Evolutionary conservation across 768 basidiomycete species (phyloP).

Genomic region (Tulasnella sp.): DNA sequence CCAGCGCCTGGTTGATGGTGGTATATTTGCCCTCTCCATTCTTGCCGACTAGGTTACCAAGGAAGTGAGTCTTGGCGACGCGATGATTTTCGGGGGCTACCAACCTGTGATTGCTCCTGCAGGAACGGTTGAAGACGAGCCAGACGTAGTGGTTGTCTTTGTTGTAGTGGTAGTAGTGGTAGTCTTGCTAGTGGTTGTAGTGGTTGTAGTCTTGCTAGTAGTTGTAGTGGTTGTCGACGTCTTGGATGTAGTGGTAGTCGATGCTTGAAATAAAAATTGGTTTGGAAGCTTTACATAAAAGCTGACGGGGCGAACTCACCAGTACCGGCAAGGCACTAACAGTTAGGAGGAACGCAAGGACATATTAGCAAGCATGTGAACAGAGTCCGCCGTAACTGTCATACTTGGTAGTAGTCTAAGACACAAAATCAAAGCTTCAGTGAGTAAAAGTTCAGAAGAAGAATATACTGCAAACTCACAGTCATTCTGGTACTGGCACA

Average conservation of each 20-base stretch:
- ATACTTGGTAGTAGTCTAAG: not conserved
- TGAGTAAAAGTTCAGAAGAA: not conserved
- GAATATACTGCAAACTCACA: not conserved
- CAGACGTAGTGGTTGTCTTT: not conserved
- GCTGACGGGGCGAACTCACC: not conserved
- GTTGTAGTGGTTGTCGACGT: not conserved
- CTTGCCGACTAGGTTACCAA: conserved; percentile 7
- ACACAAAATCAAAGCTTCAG: not conserved
- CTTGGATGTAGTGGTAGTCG: not conserved
- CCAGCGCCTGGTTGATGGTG: conserved; percentile 31
- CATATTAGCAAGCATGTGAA: no score
- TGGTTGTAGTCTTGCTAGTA: conserved; percentile 3
- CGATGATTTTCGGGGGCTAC: not conserved
- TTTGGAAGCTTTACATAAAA: not conserved
- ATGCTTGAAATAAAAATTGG: not conserved
- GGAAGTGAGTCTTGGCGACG: not conserved
- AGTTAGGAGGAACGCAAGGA: not conserved
- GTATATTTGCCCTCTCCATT: conserved; percentile 23
- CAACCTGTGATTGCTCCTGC: conserved; percentile 13
- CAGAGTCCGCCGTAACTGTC: not conserved
- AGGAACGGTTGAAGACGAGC: not conserved
- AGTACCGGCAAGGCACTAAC: not conserved
- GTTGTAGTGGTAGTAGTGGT: no score
- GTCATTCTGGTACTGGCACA: not conserved
- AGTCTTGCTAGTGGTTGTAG: no score